Base-by-base conservation (phyloP, 1,284 basidiomycete genomes). In the Thelephora terrestris region DNA sequence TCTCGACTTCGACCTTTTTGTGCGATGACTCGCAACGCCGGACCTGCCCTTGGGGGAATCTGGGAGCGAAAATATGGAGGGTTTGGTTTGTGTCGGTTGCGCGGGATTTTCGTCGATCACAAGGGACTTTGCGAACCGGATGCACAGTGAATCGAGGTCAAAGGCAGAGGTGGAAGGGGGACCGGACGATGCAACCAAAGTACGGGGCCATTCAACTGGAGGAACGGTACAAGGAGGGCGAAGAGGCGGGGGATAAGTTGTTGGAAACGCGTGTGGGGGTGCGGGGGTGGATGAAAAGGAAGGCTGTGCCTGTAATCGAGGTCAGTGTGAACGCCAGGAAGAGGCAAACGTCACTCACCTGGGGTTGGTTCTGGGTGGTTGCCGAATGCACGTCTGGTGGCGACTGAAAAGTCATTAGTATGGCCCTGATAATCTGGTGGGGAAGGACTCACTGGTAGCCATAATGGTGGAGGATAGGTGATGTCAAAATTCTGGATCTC, bases 251-350 rank as follows among this genome's bases (percentile, higher is more conserved):
- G 38, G 38, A n/a, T 64, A 74, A 0, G 47, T 25, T 0, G 59
- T 42, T 1, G 71, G 71, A 43, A 66, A 74, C 0, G 67, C 69
- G 47, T 72, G 66, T 0, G 51, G 52, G 1, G 71, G 62, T 1
- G 56, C 47, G 1, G 44, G 18, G 12, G 45, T n/a, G 23, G 55
- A 50, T n/a, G 37, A 12, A 6, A 42, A 32, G 1, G 37, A 39
- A 0, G 18, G 7, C 0, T 16, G n/a, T 0, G 10, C 2, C 16
- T 51, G 48, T 12, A 64, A 48, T 9, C 46, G 47, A 4, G 52
- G 48, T 47, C 20, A 52, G 42, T 7, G 24, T 21, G 23, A 4
- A 40, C 9, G 9, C 12, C 37, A 17, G 38, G 38, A 40, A 9
- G n/a, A 12, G 10, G 17, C 38, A 40, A 36, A 32, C 14, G 12